Evolutionary conservation across 1,139 yeast species (phyloP), one percentile per base, ranked within the genome.

Genomic region (Oligophagozyma castellii): DNA sequence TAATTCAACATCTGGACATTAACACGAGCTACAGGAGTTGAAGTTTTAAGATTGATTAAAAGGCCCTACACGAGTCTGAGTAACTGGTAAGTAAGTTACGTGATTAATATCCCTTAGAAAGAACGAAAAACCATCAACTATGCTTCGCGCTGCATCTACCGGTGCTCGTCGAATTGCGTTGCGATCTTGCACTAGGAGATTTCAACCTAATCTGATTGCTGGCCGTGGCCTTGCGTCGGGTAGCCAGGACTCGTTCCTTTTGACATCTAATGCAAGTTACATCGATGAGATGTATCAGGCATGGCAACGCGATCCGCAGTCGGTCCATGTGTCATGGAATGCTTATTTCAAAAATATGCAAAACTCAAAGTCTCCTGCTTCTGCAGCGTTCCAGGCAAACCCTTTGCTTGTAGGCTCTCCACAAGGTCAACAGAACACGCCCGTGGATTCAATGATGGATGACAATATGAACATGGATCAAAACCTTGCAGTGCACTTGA

Each of bases 261-360:
- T 79, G 46, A 73, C 93, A 33, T 73, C 75, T 53, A 81, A 81
- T 57, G 93, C 95, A 42, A 75, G 74, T 49, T 89, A 89, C 59
- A 79, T 92, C 46, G 99, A 89, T 56, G 96, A 89, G 60, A 89
- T 89, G 99, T 92, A 84, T 58, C 72, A 73, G 40, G 89, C 94
- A 29, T 89, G 96, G 96, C 70, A 73, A 51, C 56, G 73, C 42
- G 96, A 92, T 54, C 98, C 98, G 18, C 42, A 66, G 30, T 73
- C 89, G 31, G 99, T 89, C 27, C 99, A 89, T 56, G 75, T 76
- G 26, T 86, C 96, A 16, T 89, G 99, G 99, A 79, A 83, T 53
- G 65, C 95, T 16, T 89, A 92, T 61, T 89, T 89, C 67, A 79
- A 77, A 59, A 89, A 89, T 64, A 65, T 89, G 57, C 83, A 77